Evolutionary conservation across 768 basidiomycete species (phyloP).

Genomic region (Amanita thiersii): DNA sequence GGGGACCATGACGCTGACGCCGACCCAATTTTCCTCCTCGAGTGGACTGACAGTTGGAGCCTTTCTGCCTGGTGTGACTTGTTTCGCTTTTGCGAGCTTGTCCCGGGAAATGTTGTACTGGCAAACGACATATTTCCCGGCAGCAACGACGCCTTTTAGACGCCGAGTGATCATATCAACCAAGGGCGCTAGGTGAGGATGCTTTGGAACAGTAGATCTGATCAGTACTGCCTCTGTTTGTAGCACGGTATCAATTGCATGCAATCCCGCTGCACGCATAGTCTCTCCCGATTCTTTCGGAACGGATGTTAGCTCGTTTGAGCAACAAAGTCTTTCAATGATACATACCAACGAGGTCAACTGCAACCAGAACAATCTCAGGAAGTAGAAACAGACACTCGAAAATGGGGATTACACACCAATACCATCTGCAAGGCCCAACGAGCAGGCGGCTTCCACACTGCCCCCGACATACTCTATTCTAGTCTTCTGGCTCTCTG

Average conservation of each 20-base stretch:
- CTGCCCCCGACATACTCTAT: constrained; percentile 97
- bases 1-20: constrained; percentile 88
- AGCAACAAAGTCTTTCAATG: not conserved
- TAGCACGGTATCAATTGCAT: constrained; percentile 86
- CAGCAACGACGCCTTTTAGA: constrained; percentile 88
- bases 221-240: constrained; percentile 86
- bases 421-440: constrained; percentile 95
- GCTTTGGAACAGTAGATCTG: constrained; percentile 60
- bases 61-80: constrained; percentile 80
- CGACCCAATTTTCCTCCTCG: constrained; percentile 83
- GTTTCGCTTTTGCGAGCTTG: constrained; percentile 49
- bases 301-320: not conserved
- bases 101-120: constrained; percentile 85
- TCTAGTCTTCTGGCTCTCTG: constrained; percentile 54
- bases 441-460: constrained; percentile 94
- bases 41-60: constrained; percentile 84
- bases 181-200: constrained; percentile 53
- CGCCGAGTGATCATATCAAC: constrained; percentile 79
- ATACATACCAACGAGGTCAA: constrained; percentile 86
- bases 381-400: constrained; percentile 6
- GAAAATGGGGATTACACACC: constrained; percentile 39
- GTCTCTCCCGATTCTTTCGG: constrained; percentile 99
- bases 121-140: constrained; percentile 79
- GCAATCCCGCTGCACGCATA: constrained; percentile 96
- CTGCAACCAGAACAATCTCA: constrained; percentile 27